These are phyloP conservation scores for Neodidymelliopsis sp. DNA, from an alignment of 2,329 filamentous ascomycete species.

Conservation along the genomic window DNA sequence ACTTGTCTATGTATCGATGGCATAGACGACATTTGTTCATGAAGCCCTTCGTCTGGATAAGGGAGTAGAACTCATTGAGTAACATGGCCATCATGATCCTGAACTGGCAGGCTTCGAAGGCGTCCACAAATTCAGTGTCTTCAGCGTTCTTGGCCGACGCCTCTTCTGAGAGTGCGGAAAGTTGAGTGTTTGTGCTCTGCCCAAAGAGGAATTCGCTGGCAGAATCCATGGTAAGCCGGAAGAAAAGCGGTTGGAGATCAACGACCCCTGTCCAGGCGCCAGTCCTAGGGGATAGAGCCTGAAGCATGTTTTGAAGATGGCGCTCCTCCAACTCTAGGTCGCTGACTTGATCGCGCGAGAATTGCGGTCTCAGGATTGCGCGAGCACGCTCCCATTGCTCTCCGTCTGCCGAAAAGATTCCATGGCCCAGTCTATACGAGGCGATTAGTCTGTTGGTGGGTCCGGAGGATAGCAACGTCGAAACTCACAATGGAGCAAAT, in stretches of 20 bases:
- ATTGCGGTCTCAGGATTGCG: slow-evolving; percentile 49
- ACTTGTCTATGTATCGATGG: slow-evolving; percentile 4
- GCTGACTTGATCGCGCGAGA: slow-evolving; percentile 45
- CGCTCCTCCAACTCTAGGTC: slow-evolving; percentile 47
- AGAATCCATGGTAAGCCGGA: slow-evolving; percentile 45
- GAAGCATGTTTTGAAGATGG: slow-evolving; percentile 35
- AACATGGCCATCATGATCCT: not conserved
- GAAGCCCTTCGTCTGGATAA: not conserved
- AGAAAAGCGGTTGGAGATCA: slow-evolving; percentile 45
- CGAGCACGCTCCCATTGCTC: slow-evolving; percentile 48
- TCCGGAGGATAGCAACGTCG: not conserved
- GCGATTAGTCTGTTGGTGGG: slow-evolving; percentile 8
- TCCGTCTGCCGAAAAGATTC: slow-evolving; percentile 42
- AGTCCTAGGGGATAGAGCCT: not conserved
- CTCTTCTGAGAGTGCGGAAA: not conserved
- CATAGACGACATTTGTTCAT: slow-evolving; percentile 1
- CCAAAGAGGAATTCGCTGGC: slow-evolving; percentile 45
- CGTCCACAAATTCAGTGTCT: not conserved
- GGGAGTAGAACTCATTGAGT: slow-evolving; percentile 2
- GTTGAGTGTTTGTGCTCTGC: slow-evolving; percentile 21
- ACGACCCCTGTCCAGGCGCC: not conserved
- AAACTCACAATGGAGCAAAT: slow-evolving; percentile 12
- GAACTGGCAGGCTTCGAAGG: slow-evolving; percentile 2
- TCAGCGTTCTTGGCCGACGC: not conserved
- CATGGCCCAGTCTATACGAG: slow-evolving; percentile 1